Base-by-base conservation (phyloP, 352 stramenopile genomes). In the Aphanomyces invadans region DNA sequence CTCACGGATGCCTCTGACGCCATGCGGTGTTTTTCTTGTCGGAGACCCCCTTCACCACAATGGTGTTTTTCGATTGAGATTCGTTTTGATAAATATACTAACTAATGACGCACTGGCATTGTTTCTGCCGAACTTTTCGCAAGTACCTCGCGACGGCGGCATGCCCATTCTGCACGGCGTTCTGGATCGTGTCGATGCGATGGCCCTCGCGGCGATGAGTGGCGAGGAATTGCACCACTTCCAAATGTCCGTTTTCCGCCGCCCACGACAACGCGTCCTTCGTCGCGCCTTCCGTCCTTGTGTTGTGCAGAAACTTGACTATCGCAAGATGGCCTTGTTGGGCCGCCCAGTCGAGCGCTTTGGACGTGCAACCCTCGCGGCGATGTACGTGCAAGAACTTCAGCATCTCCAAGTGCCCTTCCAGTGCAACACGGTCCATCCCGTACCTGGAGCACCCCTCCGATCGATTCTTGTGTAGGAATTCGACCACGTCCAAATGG, bases 361-460 rank as follows among this genome's bases (percentile, higher is more conserved):
- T 62, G 1, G 52, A 25, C 4, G 67, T 71, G 53, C 70, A 70
- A 0, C 70, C 68, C 29, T 71, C 70, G 19, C 9, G 39, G 2
- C 59, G 70, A 48, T 75, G 32, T 2, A 17, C 29, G 31, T 75
- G 61, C 19, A 75, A 45, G 42, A 70, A 74, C 44, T 72, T 44
- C 3, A 74, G 49, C 11, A 74, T 64, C 17, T 67, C 29, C 7
- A 70, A 21, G 19, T 73, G 67, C 21, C 70, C 70, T 46, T 67
- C 60, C 25, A 70, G 60, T 1, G 70, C 70, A 0, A 62, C 70
- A 28, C 60, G 71, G 49, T 73, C 57, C 66, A 74, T 72, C 9
- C 66, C 70, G 44, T 74, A 74, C 60, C 49, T 66, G 39, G 70
- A 68, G 17, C 70, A 72, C 11, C 70, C 70, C 33, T 74, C 70